phyloP scores from a whole-genome alignment of 306 rosid genomes.

The Luffa aegyptiaca region DNA sequence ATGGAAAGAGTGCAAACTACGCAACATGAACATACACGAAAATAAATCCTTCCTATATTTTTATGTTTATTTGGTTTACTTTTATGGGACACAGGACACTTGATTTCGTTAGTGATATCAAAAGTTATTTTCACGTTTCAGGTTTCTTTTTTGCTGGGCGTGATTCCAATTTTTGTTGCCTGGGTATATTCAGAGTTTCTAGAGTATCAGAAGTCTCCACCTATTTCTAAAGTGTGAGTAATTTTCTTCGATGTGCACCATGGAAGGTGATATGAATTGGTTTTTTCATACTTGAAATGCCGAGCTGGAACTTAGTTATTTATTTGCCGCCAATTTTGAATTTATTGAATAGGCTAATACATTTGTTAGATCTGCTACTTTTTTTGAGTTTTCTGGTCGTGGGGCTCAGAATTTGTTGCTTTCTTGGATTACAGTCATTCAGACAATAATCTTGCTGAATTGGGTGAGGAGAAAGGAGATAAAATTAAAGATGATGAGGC shows the following conservation, averaged over 20 bases:
- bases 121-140: slow-evolving; percentile 20
- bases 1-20: background rate
- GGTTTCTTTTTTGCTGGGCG: slow-evolving; percentile 87
- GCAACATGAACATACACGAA: background rate
- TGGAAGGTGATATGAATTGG: background rate
- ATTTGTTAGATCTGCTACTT: background rate
- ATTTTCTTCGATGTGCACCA: background rate
- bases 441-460: slow-evolving; percentile 69
- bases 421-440: slow-evolving; percentile 60
- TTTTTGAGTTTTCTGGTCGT: slow-evolving; percentile 7
- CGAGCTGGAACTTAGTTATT: background rate
- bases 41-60: background rate
- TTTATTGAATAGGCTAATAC: background rate
- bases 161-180: slow-evolving; percentile 75
- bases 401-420: slow-evolving; percentile 13
- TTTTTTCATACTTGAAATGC: background rate
- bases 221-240: slow-evolving; percentile 79
- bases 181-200: slow-evolving; percentile 95
- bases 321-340: background rate
- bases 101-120: background rate
- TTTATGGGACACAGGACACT: background rate
- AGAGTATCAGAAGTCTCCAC: slow-evolving; percentile 56
- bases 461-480: slow-evolving; percentile 57
- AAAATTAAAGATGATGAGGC: slow-evolving; percentile 74
- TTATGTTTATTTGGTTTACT: background rate